Evolutionary conservation across 2,329 filamentous ascomycete species (phyloP).

Genomic region (Fusarium penzigii): DNA sequence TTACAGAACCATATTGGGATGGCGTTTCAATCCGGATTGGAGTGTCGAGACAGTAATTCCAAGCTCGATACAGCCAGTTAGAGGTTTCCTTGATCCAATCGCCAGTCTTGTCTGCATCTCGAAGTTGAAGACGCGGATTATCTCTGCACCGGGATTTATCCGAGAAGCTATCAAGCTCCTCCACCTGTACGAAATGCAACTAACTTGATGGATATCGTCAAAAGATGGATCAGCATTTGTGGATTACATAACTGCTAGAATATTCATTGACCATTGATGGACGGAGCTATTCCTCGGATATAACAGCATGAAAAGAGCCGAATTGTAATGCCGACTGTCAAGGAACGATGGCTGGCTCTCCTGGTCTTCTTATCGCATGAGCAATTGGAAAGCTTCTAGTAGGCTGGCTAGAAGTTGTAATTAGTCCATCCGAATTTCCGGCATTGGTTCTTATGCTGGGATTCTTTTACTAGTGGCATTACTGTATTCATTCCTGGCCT

Average conservation of each 20-base stretch:
- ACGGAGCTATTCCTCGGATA: background rate
- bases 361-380: background rate
- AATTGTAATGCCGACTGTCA: background rate
- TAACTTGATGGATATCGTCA: too few species aligned
- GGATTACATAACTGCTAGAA: too few species aligned
- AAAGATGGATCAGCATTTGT: too few species aligned
- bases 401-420: too few species aligned
- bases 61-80: slow-evolving; percentile 9
- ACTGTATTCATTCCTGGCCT: too few species aligned
- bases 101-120: slow-evolving; percentile 1
- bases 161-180: background rate
- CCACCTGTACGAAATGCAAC: too few species aligned
- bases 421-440: too few species aligned
- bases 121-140: background rate
- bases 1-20: slow-evolving; percentile 26
- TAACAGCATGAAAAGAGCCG: background rate
- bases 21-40: slow-evolving; percentile 9
- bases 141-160: background rate
- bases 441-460: too few species aligned
- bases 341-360: background rate
- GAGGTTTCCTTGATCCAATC: slow-evolving; percentile 22
- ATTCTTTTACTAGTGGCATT: too few species aligned
- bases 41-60: background rate
- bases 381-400: too few species aligned
- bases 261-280: background rate